Conservation (phyloP, 1,284 basidiomycete genomes). For the Omphalotus olearius region DNA sequence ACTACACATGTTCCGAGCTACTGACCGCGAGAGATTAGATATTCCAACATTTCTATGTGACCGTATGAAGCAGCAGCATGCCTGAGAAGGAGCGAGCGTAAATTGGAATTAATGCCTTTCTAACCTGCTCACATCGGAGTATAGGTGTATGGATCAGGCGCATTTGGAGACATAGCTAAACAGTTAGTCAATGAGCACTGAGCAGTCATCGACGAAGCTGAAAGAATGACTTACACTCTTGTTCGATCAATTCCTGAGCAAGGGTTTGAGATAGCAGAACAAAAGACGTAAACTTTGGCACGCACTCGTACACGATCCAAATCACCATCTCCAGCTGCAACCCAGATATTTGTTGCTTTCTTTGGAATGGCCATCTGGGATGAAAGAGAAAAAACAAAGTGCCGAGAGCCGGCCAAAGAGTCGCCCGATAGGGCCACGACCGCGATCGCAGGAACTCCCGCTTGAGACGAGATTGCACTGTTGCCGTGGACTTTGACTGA, state of each 20-base stretch:
- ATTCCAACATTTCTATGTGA: conserved; percentile 72
- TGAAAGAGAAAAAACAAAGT: neutral
- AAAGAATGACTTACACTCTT: conserved; percentile 39
- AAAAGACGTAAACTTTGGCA: conserved; percentile 7
- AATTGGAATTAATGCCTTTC: conserved; percentile 14
- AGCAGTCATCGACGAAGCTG: conserved; percentile 9
- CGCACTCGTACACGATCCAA: conserved; percentile 43
- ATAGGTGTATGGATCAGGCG: conserved; percentile 75
- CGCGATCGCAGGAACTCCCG: too few relatives aligned
- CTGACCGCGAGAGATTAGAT: conserved; percentile 56
- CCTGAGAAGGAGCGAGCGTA: conserved; percentile 34
- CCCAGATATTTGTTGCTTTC: conserved; percentile 77
- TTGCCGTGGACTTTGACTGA: too few relatives aligned
- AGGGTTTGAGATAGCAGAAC: conserved; percentile 11
- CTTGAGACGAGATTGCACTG: too few relatives aligned
- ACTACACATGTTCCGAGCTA: neutral
- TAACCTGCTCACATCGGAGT: conserved; percentile 68
- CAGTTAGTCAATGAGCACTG: conserved; percentile 24
- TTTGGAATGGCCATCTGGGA: conserved; percentile 20
- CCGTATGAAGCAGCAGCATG: conserved; percentile 95
- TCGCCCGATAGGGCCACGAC: too few relatives aligned
- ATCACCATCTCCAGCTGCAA: conserved; percentile 87
- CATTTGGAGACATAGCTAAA: conserved; percentile 71
- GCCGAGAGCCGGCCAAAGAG: too few relatives aligned
- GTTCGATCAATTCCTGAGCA: conserved; percentile 53